These are phyloP conservation scores for Colletotrichum sp. DNA, from an alignment of 2,329 filamentous ascomycete genomes.

Conservation along the genomic window DNA sequence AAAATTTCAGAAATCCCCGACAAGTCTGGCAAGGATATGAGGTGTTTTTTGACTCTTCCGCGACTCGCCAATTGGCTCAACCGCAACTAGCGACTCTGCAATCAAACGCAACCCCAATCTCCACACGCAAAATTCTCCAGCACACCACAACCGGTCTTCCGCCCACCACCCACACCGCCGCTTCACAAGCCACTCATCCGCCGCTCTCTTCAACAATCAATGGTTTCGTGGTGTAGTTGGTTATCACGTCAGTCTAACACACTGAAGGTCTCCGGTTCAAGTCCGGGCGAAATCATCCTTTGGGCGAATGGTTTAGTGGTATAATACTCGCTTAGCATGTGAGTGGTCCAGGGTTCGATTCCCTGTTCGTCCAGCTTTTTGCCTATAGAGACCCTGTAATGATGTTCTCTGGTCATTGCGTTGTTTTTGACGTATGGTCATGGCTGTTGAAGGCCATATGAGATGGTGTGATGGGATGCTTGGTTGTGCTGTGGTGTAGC, in stretches of 20 bases:
- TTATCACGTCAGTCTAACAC: conserved; percentile 55
- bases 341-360: conserved; percentile 17
- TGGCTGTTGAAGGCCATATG: background rate
- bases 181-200: background rate
- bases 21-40: background rate
- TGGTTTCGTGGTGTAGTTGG: conserved; percentile 41
- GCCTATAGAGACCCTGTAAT: background rate
- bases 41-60: background rate
- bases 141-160: background rate
- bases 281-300: conserved; percentile 13
- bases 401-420: background rate
- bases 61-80: background rate
- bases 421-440: background rate
- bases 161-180: background rate
- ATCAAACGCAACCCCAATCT: background rate
- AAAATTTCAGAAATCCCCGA: background rate
- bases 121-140: background rate
- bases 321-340: conserved; percentile 21
- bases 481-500: background rate
- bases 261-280: conserved; percentile 23
- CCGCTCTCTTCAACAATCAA: background rate
- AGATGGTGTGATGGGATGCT: background rate
- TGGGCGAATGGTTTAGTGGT: conserved; percentile 22
- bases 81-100: background rate
- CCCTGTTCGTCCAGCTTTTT: conserved; percentile 10